Base-by-base conservation (phyloP, 176 grass and related monocot genomes). In the Carex parvula region DNA sequence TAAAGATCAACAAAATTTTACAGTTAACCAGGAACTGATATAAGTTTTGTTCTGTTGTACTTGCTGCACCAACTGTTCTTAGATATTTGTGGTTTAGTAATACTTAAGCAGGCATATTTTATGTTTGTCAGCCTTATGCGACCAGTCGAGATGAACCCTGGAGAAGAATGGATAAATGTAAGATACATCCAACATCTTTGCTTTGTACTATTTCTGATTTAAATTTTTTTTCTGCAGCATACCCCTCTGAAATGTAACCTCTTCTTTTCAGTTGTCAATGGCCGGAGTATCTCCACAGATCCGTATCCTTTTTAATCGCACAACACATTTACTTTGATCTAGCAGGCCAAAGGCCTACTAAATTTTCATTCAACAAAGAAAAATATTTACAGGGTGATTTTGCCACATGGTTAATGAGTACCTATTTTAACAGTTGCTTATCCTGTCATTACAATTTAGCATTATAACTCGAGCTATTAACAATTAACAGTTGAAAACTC, bases 81-180 rank as follows among this genome's bases (percentile, higher is more conserved):
- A 8, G 52, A 78, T 18, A 15, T 20, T 32, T 3, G 4, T 8
- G 2, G 21, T 56, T 16, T 18, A 10, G 24, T 33, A 78, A 57
- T 46, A 18, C 4, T 35, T 70, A 81, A 93, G 32, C 55, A 70
- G 50, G 75, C 54, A 61, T 80, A 54, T 24, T 37, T 80, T 85
- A 41, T 88, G 71, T 53, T 63, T 73, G n/a, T 81, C 85, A 97
- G 92, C 81, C 92, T 88, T 80, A 91, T 97, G 90, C 91, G 72
- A 62, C 87, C 92, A 56, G 46, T 91, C 0, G 94, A 97, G 85
- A 88, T 83, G 82, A 94, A 94, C 87, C 94, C 94, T 89, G 70
- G 81, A 26, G 90, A 94, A 86, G 92, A 97, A 54, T 97, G 94
- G 90, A 91, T 90, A 80, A 94, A 92, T 87, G 94, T 97, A 94